phyloP scores from a whole-genome alignment of 192 early-diverging fungal species.

The Coemansia reversa region DNA sequence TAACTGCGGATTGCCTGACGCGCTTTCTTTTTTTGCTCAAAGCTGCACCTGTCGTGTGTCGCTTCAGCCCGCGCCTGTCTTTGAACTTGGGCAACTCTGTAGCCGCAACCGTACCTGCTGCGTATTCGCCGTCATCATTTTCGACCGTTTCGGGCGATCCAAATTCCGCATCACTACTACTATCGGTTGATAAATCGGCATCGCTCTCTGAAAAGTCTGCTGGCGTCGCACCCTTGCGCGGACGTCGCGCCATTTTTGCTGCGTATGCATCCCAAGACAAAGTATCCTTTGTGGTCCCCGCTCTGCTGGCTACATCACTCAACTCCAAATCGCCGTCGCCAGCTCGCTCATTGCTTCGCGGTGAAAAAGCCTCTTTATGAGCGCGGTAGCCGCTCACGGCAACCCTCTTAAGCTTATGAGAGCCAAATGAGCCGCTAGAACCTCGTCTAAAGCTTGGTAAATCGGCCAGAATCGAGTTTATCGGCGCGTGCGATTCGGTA shows the following conservation, averaged over 20 bases:
- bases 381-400: not conserved
- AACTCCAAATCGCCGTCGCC: not conserved
- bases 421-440: not conserved
- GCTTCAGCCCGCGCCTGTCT: conserved; percentile 10
- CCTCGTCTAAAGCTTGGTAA: conserved; percentile 51
- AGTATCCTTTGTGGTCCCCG: not conserved
- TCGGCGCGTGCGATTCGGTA: conserved; percentile 14
- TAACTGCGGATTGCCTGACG: conserved; percentile 18
- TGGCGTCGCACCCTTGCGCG: not conserved
- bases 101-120: not conserved
- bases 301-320: conserved; percentile 4
- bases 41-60: not conserved
- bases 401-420: not conserved
- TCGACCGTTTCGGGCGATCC: not conserved
- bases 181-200: conserved; percentile 2
- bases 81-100: not conserved
- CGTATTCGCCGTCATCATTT: conserved; percentile 1
- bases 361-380: not conserved
- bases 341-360: not conserved
- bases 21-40: conserved; percentile 11
- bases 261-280: not conserved
- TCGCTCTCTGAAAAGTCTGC: not conserved
- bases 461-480: conserved; percentile 40
- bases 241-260: not conserved
- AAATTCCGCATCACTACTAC: not conserved